Percentiles rank a stretch among this genome's conserved stretches.
Conservation (phyloP, 2,329 filamentous ascomycete genomes). For the Fusarium temperatum region DNA sequence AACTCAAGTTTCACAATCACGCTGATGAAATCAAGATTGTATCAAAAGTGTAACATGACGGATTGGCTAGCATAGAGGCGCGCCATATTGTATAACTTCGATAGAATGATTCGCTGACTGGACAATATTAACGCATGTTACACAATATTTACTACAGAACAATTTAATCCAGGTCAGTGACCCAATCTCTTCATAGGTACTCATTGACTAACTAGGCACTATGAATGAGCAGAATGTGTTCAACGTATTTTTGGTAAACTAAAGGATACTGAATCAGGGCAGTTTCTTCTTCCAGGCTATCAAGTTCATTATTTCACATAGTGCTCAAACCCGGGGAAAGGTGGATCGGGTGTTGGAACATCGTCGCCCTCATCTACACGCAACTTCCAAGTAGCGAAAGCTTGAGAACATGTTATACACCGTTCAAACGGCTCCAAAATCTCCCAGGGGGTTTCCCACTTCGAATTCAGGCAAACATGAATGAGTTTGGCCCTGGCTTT, state of each 20-base stretch:
- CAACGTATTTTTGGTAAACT: fast-evolving
- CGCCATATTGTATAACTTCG: background rate
- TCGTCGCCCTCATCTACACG: background rate
- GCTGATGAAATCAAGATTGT: background rate
- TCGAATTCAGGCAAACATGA: background rate
- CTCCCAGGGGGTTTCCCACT: background rate
- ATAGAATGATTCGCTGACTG: fast-evolving
- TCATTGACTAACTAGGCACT: fast-evolving
- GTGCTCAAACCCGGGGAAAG: background rate
- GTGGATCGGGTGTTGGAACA: background rate
- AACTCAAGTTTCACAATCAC: background rate
- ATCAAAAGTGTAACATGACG: background rate
- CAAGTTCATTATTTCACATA: background rate
- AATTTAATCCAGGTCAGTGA: fast-evolving
- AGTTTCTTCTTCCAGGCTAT: background rate
- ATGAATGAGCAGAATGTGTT: fast-evolving
- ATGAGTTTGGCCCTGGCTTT: background rate
- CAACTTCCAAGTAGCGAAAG: background rate
- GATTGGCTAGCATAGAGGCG: background rate
- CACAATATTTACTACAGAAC: fast-evolving
- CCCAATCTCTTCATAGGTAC: fast-evolving
- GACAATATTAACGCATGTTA: background rate
- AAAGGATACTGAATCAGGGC: fast-evolving
- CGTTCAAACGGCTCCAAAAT: background rate
- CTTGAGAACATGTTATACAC: background rate